Conservation (phyloP, 2,329 filamentous ascomycete species). For the Chaetomiaceae sp. region DNA sequence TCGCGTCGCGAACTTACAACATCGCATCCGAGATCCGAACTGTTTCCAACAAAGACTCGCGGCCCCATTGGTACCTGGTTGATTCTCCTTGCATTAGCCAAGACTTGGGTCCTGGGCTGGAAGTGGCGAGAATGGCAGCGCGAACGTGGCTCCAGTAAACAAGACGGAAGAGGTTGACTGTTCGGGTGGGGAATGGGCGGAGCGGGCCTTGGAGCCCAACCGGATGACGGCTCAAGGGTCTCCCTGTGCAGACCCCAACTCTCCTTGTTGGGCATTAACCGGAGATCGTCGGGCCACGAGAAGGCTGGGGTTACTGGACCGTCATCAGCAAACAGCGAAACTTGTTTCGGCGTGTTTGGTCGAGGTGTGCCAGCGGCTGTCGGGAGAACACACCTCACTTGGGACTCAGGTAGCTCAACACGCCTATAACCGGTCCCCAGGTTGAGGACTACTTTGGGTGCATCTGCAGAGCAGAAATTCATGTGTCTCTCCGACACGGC, state of each 20-base stretch:
- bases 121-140: conserved; percentile 27
- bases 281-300: conserved; percentile 15
- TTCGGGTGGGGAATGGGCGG: conserved; percentile 20
- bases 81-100: conserved; percentile 23
- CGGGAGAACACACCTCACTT: no score
- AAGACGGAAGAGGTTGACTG: conserved; percentile 18
- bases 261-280: conserved; percentile 20
- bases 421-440: conserved; percentile 8
- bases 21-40: conserved; percentile 8
- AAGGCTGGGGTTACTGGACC: conserved; percentile 6
- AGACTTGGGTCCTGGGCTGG: conserved; percentile 34
- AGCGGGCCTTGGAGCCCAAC: conserved; percentile 28
- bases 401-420: conserved; percentile 14
- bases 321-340: no score
- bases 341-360: no score
- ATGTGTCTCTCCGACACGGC: conserved; percentile 20
- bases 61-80: conserved; percentile 29
- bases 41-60: conserved; percentile 8
- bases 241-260: conserved; percentile 8
- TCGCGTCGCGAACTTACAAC: conserved; percentile 2
- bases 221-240: conserved; percentile 15
- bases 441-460: conserved; percentile 10
- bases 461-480: conserved; percentile 17
- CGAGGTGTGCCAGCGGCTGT: no score
- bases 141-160: conserved; percentile 39